Base-by-base conservation (phyloP, 1,139 yeast species). In the Geotrichum histeridarum region DNA sequence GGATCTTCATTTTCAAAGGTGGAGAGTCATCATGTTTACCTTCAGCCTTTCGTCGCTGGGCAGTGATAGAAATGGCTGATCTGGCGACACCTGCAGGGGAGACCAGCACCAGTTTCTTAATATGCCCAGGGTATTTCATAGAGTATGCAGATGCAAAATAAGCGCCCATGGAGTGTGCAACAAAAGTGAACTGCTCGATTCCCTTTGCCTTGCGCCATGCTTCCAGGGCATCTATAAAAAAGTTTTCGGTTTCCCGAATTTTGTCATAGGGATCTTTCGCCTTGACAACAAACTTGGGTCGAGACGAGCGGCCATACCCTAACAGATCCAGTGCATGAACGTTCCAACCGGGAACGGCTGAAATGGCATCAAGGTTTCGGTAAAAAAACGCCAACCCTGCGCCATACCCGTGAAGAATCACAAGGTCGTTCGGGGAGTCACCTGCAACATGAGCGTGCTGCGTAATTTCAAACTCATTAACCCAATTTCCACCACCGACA, bases 81-180 rank as follows among this genome's bases (percentile, higher is more conserved):
- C 72, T 62, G 12, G 68, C 66, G 2, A 93, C 86, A 0, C 97
- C 98, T 0, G 91, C 95, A 0, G 99, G 99, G 1, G 96, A 86
- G 1, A 88, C 82, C 41, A 93, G 74, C 35, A 89, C 77, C 57
- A 93, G 73, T 59, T 81, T 80, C 30, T 79, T 73, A 12, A 93
- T 77, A 2, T 77, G 74, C 0, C 77, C 73, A 0, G 96, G 93
- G 66, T 88, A 84, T 61, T 83, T 83, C 63, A 84, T 63, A 7
- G 93, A 83, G 67, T 93, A 93, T 9, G 87, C 82, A 59, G 86
- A 79, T 27, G 94, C 83, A 56, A 93, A 71, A 64, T 90, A 90
- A 0, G 96, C 98, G 17, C 99, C 99, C 64, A 90, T 81, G 0
- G 98, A 90, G 70, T 93, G 99, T 0, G 96, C 97, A 57, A 93